phyloP scores from a whole-genome alignment of 1,139 yeast genomes.

The Yamadazyma buinensis region DNA sequence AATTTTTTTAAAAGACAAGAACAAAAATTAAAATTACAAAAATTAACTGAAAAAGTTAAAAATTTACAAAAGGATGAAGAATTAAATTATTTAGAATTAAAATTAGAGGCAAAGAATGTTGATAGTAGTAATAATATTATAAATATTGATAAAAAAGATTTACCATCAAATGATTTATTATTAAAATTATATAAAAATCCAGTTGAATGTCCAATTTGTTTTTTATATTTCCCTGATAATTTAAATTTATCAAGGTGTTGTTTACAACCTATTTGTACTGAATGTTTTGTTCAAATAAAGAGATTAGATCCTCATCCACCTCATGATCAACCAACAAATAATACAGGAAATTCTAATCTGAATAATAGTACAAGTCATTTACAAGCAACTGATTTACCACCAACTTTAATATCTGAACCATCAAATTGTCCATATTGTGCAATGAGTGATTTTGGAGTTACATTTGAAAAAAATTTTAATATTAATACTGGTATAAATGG shows the following conservation, averaged over 20 bases:
- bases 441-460: slow-evolving; percentile 78
- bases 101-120: slow-evolving; percentile 15
- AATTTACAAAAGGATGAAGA: slow-evolving; percentile 56
- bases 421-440: slow-evolving; percentile 96
- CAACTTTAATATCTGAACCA: slow-evolving; percentile 74
- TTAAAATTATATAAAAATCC: slow-evolving; percentile 57
- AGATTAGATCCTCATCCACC: slow-evolving; percentile 95
- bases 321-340: slow-evolving; percentile 50
- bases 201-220: slow-evolving; percentile 92
- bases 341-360: slow-evolving; percentile 12
- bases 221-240: slow-evolving; percentile 75
- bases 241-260: slow-evolving; percentile 88
- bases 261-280: slow-evolving; percentile 89
- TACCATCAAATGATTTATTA: slow-evolving; percentile 30
- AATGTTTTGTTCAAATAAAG: slow-evolving; percentile 94
- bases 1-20: slow-evolving; percentile 52
- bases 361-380: no score
- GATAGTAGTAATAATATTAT: slow-evolving; percentile 2
- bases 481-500: slow-evolving; percentile 56
- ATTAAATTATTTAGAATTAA: slow-evolving; percentile 38
- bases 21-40: slow-evolving; percentile 48
- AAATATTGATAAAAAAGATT: slow-evolving; percentile 10
- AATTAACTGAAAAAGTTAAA: slow-evolving; percentile 44
- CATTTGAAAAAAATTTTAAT: slow-evolving; percentile 61
- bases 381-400: slow-evolving; percentile 36